phyloP scores from a whole-genome alignment of 371 early-diverging fungal species.

The Batkoa obscura region DNA sequence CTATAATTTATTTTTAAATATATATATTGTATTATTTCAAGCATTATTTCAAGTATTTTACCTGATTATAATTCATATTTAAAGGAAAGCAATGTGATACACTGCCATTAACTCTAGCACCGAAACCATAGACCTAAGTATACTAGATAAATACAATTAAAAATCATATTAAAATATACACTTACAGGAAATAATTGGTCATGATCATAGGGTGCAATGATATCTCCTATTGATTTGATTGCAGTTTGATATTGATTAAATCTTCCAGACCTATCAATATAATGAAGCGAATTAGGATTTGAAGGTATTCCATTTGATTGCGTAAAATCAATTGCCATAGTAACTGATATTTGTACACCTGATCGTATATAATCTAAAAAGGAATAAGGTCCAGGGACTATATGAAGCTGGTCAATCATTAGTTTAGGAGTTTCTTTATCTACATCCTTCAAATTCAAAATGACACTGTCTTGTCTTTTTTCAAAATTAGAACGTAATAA shows the following conservation, averaged over 20 bases:
- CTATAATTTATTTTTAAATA: too few species aligned
- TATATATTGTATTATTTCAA: not conserved
- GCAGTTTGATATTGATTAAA: conserved; percentile 24
- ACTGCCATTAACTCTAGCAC: conserved; percentile 20
- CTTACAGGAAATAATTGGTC: conserved; percentile 15
- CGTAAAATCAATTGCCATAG: conserved; percentile 31
- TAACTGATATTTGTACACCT: conserved; percentile 19
- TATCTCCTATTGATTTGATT: conserved; percentile 20
- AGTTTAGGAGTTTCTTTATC: not conserved
- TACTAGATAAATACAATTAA: conserved; percentile 7
- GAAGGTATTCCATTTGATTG: conserved; percentile 24
- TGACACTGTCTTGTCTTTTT: not conserved
- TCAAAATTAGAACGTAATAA: too few species aligned
- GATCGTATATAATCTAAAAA: conserved; percentile 29
- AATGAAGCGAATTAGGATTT: conserved; percentile 22
- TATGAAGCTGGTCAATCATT: not conserved
- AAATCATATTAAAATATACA: not conserved
- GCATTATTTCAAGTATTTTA: not conserved
- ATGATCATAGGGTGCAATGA: conserved; percentile 17
- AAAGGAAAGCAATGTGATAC: conserved; percentile 24
- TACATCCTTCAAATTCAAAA: not conserved
- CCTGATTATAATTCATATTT: conserved; percentile 18
- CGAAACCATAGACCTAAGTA: conserved; percentile 23
- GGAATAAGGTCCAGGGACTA: conserved; percentile 1
- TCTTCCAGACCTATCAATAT: conserved; percentile 9